phyloP scores from a whole-genome alignment of 768 basidiomycete genomes.

The Amanita thiersii region DNA sequence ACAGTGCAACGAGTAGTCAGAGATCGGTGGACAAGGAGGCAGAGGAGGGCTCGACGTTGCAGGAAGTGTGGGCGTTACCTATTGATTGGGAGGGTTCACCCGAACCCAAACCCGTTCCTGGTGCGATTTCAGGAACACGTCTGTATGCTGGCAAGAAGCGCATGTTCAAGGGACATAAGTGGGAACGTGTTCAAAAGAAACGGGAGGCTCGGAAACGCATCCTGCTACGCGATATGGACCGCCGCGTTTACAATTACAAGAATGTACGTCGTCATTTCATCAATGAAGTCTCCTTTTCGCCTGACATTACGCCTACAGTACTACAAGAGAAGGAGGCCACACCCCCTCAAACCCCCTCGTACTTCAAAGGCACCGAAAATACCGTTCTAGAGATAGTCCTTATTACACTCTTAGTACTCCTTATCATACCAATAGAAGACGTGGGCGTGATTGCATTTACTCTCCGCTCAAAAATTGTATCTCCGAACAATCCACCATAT shows the following conservation, averaged over 20 bases:
- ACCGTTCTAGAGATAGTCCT: conserved; percentile 38
- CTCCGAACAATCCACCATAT: too few relatives aligned
- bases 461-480: background rate
- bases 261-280: conserved; percentile 31
- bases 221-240: conserved; percentile 62
- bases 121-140: conserved; percentile 49
- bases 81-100: conserved; percentile 39
- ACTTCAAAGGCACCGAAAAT: conserved; percentile 45
- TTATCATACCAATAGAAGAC: background rate
- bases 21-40: background rate
- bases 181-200: conserved; percentile 55
- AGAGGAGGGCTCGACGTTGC: conserved; percentile 5
- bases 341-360: conserved; percentile 49
- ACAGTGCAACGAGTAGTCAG: conserved; percentile 1
- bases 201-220: conserved; percentile 39
- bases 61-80: conserved; percentile 21
- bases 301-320: conserved; percentile 22
- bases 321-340: conserved; percentile 42
- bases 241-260: conserved; percentile 60
- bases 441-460: background rate
- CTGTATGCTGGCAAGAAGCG: conserved; percentile 70
- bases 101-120: conserved; percentile 31
- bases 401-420: background rate
- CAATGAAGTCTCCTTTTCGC: conserved; percentile 2
- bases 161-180: conserved; percentile 94